These are phyloP conservation scores for Misopates orontium DNA, from an alignment of 257 asterid genomes.

Conservation along the genomic window DNA sequence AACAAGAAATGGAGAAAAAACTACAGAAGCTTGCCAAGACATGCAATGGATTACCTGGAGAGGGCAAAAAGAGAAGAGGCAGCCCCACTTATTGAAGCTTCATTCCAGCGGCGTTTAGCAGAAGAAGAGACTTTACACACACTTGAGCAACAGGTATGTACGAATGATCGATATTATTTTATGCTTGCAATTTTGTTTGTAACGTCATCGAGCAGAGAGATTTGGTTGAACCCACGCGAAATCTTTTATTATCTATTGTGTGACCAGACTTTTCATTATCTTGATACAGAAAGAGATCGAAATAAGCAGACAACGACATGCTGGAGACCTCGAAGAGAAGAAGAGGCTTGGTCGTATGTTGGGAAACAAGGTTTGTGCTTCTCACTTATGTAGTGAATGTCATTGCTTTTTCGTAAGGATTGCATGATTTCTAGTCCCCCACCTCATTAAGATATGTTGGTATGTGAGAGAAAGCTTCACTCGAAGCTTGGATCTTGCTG, in stretches of 20 bases:
- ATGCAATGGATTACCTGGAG: constrained; percentile 90
- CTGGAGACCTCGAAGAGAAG: constrained; percentile 75
- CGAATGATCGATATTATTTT: constrained; percentile 15
- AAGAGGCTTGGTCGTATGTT: constrained; percentile 62
- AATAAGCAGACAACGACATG: constrained; percentile 59
- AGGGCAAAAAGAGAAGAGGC: constrained; percentile 97
- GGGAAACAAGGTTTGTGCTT: constrained; percentile 52
- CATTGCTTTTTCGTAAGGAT: not conserved
- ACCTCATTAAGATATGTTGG: not conserved
- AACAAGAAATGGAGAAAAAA: constrained; percentile 88
- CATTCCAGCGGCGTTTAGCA: constrained; percentile 57
- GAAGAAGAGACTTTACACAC: constrained; percentile 72
- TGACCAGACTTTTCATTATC: constrained; percentile 16
- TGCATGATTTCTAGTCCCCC: not conserved
- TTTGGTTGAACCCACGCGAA: not conserved
- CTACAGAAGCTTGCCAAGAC: constrained; percentile 72
- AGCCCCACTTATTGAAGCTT: constrained; percentile 70
- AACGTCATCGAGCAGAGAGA: not conserved
- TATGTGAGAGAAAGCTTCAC: not conserved
- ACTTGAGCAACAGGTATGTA: constrained; percentile 75
- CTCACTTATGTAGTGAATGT: not conserved
- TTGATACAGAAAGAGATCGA: constrained; percentile 56
- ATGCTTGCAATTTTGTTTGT: not conserved
- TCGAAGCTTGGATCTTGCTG: no score
- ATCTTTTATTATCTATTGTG: not conserved